These are phyloP conservation scores for Oenanthe sinensis DNA, from an alignment of 129 eudicot species.

Conservation along the genomic window DNA sequence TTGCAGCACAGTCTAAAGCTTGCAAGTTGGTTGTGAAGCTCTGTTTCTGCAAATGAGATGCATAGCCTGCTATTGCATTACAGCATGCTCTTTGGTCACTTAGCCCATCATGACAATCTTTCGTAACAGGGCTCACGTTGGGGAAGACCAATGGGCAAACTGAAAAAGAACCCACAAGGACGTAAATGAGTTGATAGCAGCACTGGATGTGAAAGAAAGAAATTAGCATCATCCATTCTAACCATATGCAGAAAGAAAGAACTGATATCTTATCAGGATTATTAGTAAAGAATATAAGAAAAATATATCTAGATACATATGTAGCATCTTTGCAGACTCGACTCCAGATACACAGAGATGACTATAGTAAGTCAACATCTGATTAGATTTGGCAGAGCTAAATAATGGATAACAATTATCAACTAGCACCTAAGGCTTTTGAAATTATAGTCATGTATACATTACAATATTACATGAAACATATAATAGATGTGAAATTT, in stretches of 20 bases:
- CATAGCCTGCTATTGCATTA: slow-evolving; percentile 48
- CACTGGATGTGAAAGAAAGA: not conserved
- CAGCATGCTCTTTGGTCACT: slow-evolving; percentile 64
- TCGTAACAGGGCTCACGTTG: slow-evolving; percentile 39
- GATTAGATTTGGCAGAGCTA: not conserved
- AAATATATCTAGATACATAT: not conserved
- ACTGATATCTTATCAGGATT: not conserved
- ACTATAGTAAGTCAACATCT: not conserved
- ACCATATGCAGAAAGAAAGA: not conserved
- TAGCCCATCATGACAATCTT: slow-evolving; percentile 45
- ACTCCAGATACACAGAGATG: not conserved
- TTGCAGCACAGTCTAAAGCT: slow-evolving; percentile 92
- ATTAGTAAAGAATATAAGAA: not conserved
- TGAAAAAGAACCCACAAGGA: slow-evolving; percentile 23
- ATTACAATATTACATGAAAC: not conserved
- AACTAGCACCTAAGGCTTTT: not conserved
- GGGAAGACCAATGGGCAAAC: slow-evolving; percentile 91
- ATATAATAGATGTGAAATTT: not conserved
- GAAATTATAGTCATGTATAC: not conserved
- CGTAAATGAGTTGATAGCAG: not conserved
- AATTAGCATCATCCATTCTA: not conserved
- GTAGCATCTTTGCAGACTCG: not conserved
- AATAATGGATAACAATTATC: not conserved
- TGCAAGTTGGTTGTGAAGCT: slow-evolving; percentile 92
- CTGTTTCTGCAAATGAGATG: slow-evolving; percentile 81